Evolutionary conservation across 2,329 filamentous ascomycete species (phyloP), one percentile per base, ranked within the genome.

Genomic region (Coniochaeta prunicola): DNA sequence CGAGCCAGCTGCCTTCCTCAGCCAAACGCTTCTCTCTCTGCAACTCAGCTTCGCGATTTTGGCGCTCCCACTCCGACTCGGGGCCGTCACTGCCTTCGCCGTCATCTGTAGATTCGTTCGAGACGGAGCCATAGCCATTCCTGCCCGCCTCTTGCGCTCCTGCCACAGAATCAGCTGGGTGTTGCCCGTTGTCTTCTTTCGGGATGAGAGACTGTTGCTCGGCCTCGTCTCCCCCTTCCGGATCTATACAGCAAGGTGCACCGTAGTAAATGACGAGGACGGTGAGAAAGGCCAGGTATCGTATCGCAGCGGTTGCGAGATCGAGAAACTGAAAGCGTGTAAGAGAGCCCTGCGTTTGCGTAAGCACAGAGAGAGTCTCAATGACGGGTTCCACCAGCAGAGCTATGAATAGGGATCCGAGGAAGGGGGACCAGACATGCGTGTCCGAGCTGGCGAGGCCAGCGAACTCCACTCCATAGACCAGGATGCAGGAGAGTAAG

Each of bases 1-100:
- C 82, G 64, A 90, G 80, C 89, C 89, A 93, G 63, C 86, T 90
- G 1, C 90, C 90, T 60, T 88, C 83, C 63, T 88, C 83, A 68
- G 87, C 80, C n/a, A 92, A 78, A 2, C 87, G 83, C 71, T 90
- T 87, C 62, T 85, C 77, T 76, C 83, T 87, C 62, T 73, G 81
- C 70, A 80, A 85, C 68, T 75, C 82, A 55, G 73, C 81, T 68
- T 77, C 77, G 42, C 81, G 77, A 66, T 82, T 75, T 54, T 71
- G 77, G 59, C 73, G 80, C 68, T 78, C 80, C 79, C 76, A 87
- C 48, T 69, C 80, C 66, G 72, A 83, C 65, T 88, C 83, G 1
- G 75, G 71, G 17, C 68, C 71, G 57, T 74, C 73, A 57, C 72
- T 73, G 57, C 62, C 69, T 64, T 8, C 63, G 36, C 26, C 68